phyloP scores from a whole-genome alignment of 768 basidiomycete species.

The Tricholoma furcatifolium region DNA sequence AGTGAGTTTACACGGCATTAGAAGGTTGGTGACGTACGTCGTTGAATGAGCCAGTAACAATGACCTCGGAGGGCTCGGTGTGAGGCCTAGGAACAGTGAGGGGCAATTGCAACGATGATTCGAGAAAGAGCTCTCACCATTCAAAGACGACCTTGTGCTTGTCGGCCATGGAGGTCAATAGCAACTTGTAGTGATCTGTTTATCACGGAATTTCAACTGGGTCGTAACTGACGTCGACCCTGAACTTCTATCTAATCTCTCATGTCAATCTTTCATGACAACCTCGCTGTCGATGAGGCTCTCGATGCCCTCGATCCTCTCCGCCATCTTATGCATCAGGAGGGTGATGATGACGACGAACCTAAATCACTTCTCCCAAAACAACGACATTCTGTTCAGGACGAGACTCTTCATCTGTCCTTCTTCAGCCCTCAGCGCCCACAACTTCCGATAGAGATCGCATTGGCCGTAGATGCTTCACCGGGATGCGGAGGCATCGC shows the following conservation, averaged over 20 bases:
- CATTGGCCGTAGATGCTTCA: conserved; percentile 69
- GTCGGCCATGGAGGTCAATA: conserved; percentile 15
- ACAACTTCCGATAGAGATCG: conserved; percentile 36
- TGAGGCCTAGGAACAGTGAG: conserved; percentile 50
- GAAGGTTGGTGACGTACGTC: conserved; percentile 44
- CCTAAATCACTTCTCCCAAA: conserved; percentile 43
- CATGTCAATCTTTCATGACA: conserved; percentile 19
- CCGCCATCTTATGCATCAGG: conserved; percentile 52
- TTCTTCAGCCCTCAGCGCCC: conserved; percentile 23
- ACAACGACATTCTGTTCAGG: conserved; percentile 50
- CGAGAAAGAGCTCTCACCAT: conserved; percentile 37
- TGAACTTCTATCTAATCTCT: conserved; percentile 7
- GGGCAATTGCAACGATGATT: not conserved
- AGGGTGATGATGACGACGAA: conserved; percentile 26
- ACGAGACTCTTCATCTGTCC: conserved; percentile 47
- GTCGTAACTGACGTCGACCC: conserved; percentile 1
- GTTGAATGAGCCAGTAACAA: conserved; percentile 80
- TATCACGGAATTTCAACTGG: not conserved
- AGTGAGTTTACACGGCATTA: conserved; percentile 11
- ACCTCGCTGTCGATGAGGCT: conserved; percentile 49
- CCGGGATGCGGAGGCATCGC: conserved; percentile 92
- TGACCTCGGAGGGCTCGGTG: conserved; percentile 50
- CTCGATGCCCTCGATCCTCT: conserved; percentile 60
- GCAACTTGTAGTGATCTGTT: conserved; percentile 11
- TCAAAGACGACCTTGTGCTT: conserved; percentile 48